Evolutionary conservation across 2,329 filamentous ascomycete genomes (phyloP), one percentile per base, ranked within the genome.

Genomic region (Monosporascus sp.): DNA sequence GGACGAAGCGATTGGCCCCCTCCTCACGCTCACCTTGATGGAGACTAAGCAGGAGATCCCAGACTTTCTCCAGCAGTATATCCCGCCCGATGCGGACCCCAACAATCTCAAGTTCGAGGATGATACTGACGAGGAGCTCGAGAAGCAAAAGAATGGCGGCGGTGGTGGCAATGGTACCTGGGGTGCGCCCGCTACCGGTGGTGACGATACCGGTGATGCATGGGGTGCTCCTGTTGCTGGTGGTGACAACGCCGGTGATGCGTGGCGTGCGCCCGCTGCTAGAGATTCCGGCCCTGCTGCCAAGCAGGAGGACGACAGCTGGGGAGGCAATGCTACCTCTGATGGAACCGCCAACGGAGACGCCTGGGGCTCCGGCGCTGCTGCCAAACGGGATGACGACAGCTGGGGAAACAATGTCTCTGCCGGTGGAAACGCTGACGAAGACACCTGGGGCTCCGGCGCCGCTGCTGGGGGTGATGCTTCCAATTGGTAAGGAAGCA

Each of bases 1-100:
- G 1, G 89, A 97, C 62, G 82, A 88, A 52, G 80, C 85, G 3
- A 73, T 97, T 43, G 90, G 81, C 0, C 77, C 81, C 9, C 83
- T 88, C 2, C 76, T 99, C 1, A 88, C 90, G 38, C 91, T 92
- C 67, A 84, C 90, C 6, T 77, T 99, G 0, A 65, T 96, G 0
- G 93, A 97, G 71, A 89, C 84, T 5, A 78, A 84, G 5, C 90
- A 96, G 70, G 71, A 76, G 0, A 72, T 99, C 25, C 94, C 94
- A 0, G 88, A 95, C 0, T 97, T 97, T 66, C 79, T 97, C 0
- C 67, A 87, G 59, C 58, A 75, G 1, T 84, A 82, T 66, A 72
- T 83, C 52, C 87, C 87, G 0, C 79, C 85, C 53, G 78, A 79
- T 1, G 73, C 71, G 0, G 70, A 74, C 1, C 65, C 68, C 0